Base-by-base conservation (phyloP, 345 rosid species). In the Hypericum perforatum region DNA sequence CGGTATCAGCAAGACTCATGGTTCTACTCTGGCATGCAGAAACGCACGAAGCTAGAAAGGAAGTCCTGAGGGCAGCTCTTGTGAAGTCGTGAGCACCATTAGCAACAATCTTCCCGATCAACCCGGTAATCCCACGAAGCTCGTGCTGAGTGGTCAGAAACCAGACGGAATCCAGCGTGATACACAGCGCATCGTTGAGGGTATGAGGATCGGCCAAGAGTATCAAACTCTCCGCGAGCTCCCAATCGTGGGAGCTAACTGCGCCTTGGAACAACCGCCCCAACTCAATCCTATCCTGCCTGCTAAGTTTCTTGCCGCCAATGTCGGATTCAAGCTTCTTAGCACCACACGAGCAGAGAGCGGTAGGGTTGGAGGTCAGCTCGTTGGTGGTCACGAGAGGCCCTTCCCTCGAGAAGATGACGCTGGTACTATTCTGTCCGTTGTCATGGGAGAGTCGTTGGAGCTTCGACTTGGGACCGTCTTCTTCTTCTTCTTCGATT, bases 31-130 rank as follows among this genome's bases (percentile, higher is more conserved):
- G 96, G 70, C 96, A 91, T 32, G 98, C 92, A 1, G 96, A 91
- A 63, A 87, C 96, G 54, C 96, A 91, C 1, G 98, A 87, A 53
- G 98, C 98, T 56, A 91, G 81, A 80, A 91, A 91, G 0, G 96
- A 91, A 64, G 98, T 85, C 63, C 98, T 78, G 40, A 91, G 86
- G 15, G 89, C 89, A 57, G 98, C 96, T 91, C 98, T 82, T 15
- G 96, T 81, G 62, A 84, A 87, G 72, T 91, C 96, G 68, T 81
- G 78, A 73, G 98, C 96, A 69, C 98, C 98, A 62, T 70, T 79
- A 12, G 80, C 69, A 52, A 91, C 68, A 50, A 87, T 74, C 74
- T 76, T 85, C 63, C 74, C 70, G 47, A 91, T 82, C 76, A 91
- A 74, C 7, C 74, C 81, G 0, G 85, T 87, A 52, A 87, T 76